These are phyloP conservation scores for Psilocybe tampanensis DNA, from an alignment of 768 basidiomycete genomes.

Conservation along the genomic window DNA sequence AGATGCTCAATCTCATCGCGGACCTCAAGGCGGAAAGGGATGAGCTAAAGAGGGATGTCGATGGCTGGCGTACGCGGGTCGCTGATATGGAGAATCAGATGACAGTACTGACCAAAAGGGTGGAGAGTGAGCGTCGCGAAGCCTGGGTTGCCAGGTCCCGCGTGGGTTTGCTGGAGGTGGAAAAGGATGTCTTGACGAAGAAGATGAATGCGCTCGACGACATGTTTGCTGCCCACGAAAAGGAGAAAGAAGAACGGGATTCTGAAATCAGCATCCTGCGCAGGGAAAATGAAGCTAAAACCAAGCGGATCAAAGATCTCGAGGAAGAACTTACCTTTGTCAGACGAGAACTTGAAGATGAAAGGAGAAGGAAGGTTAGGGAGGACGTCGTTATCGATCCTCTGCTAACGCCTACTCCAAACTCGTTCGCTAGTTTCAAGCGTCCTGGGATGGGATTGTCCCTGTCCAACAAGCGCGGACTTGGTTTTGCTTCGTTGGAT, in stretches of 20 bases:
- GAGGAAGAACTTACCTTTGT: conserved; percentile 51
- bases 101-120: conserved; percentile 61
- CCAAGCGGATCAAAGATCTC: conserved; percentile 37
- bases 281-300: conserved; percentile 40
- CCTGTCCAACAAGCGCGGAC: conserved; percentile 40
- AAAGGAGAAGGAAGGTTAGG: conserved; percentile 25
- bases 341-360: conserved; percentile 30
- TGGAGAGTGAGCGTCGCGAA: conserved; percentile 81
- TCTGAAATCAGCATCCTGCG: conserved; percentile 29
- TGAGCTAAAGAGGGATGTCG: conserved; percentile 84
- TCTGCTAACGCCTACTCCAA: conserved; percentile 50
- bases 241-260: conserved; percentile 28
- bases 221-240: conserved; percentile 25
- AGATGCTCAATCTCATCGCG: conserved; percentile 73
- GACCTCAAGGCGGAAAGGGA: conserved; percentile 90
- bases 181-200: conserved; percentile 61
- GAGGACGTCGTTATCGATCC: conserved; percentile 29
- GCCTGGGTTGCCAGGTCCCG: conserved; percentile 84
- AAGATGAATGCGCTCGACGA: conserved; percentile 41
- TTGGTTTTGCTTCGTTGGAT: conserved; percentile 62
- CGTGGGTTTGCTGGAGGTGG: conserved; percentile 63
- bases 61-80: conserved; percentile 83
- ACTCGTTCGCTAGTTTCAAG: conserved; percentile 30
- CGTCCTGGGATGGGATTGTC: conserved; percentile 16
- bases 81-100: conserved; percentile 74